Evolutionary conservation across 495 filamentous ascomycete species (phyloP).

Genomic region (Alectoria sarmentosa): DNA sequence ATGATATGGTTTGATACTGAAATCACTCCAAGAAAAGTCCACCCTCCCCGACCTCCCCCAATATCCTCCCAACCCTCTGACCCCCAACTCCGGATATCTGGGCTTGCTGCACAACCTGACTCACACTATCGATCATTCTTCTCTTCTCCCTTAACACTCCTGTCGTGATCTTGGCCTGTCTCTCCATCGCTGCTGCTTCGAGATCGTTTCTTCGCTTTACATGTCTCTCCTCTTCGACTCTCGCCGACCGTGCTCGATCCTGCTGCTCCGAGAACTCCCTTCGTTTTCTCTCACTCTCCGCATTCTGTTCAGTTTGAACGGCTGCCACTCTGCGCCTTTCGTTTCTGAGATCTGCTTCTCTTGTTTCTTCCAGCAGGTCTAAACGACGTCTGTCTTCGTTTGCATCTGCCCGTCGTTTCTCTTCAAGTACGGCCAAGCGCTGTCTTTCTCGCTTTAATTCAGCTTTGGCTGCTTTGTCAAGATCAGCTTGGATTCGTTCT

Average conservation of each 20-base stretch:
- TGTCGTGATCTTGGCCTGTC: neutral
- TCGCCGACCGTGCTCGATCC: neutral
- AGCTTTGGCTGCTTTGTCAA: constrained; percentile 10
- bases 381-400: neutral
- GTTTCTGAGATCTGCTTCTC: neutral
- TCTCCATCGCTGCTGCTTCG: constrained; percentile 2
- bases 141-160: constrained; percentile 7
- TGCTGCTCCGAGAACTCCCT: neutral
- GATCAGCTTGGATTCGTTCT: constrained; percentile 9
- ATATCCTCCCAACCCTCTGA: constrained; percentile 11
- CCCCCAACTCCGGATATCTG: constrained; percentile 6
- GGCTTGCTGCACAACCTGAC: constrained; percentile 2
- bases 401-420: constrained; percentile 2
- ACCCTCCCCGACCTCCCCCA: constrained; percentile 11
- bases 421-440: constrained; percentile 1
- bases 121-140: constrained; percentile 11
- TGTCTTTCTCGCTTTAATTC: constrained; percentile 12
- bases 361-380: neutral
- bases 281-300: neutral
- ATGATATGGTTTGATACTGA: no score
- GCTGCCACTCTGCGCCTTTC: constrained; percentile 3
- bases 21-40: no score
- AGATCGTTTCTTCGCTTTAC: constrained; percentile 5
- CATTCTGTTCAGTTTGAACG: constrained; percentile 7
- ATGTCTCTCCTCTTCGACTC: constrained; percentile 7